A percentile compares a stretch with the other conserved stretches of the same genome.
Evolutionary conservation across 2,329 filamentous ascomycete genomes (phyloP).

Genomic region (Pseudocercospora vitis): DNA sequence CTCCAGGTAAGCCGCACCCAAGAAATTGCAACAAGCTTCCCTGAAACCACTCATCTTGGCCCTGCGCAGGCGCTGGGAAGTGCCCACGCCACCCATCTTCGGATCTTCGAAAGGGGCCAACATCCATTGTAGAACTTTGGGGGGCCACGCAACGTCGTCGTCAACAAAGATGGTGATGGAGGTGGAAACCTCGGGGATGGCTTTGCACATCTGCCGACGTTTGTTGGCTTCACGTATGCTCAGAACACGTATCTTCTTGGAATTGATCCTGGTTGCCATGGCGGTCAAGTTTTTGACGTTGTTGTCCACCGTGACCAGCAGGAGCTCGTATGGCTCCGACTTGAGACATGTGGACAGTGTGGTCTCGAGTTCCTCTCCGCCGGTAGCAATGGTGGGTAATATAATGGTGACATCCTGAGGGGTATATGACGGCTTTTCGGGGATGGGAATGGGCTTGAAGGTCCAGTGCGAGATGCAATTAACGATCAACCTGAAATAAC

Average conservation of each 20-base stretch:
- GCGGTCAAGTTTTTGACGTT: conserved; percentile 60
- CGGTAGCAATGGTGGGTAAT: conserved; percentile 86
- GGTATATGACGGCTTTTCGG: conserved; percentile 75
- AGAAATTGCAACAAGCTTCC: conserved; percentile 71
- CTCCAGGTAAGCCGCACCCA: conserved; percentile 89
- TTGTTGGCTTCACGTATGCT: conserved; percentile 88
- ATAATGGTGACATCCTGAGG: conserved; percentile 88
- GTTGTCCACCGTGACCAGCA: conserved; percentile 83
- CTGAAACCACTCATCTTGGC: conserved; percentile 56
- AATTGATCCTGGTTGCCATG: conserved; percentile 58
- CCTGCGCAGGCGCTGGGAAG: conserved; percentile 81
- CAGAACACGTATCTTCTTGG: conserved; percentile 69
- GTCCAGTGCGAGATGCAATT: conserved; percentile 83
- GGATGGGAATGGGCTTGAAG: conserved; percentile 81
- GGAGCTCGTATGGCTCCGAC: conserved; percentile 68
- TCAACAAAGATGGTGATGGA: conserved; percentile 89
- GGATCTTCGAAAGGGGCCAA: conserved; percentile 86
- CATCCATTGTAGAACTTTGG: conserved; percentile 84
- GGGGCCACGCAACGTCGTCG: conserved; percentile 92
- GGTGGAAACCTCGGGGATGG: conserved; percentile 80
- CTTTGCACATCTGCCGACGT: conserved; percentile 87
- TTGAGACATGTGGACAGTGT: conserved; percentile 76
- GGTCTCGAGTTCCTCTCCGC: conserved; percentile 76
- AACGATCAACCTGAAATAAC: conserved; percentile 81
- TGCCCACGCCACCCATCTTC: conserved; percentile 84